Percentiles rank a stretch among this genome's conserved stretches.
These are phyloP conservation scores for Parathielavia appendiculata DNA, from an alignment of 495 filamentous ascomycete genomes.

Conservation along the genomic window DNA sequence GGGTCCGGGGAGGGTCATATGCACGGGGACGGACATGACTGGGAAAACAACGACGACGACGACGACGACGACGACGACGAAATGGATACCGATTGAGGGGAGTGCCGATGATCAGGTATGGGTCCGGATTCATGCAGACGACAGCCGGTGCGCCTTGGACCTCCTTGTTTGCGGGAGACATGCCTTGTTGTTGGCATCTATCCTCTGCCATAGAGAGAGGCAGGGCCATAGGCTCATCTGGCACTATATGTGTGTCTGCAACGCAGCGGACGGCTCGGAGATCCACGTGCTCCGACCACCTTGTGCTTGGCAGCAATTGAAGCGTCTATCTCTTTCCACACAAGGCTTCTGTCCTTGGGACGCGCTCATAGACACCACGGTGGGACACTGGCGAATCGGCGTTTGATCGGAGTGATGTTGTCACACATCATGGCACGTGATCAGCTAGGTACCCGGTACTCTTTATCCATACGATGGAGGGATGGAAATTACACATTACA, in stretches of 20 bases:
- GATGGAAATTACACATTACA: conserved; percentile 4
- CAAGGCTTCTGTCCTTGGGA: neutral
- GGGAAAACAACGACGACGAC: conserved; percentile 31
- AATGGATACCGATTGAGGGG: conserved; percentile 65
- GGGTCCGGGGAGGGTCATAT: conserved; percentile 24
- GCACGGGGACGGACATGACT: conserved; percentile 12
- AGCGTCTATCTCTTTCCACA: neutral
- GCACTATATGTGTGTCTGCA: neutral
- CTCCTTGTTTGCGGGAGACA: neutral
- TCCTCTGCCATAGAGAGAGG: neutral
- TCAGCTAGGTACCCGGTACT: conserved; percentile 5
- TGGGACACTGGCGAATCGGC: conserved; percentile 13
- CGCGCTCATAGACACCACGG: conserved; percentile 12
- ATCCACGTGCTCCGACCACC: neutral
- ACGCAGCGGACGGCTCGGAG: neutral
- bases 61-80: conserved; percentile 40
- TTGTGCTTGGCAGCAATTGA: neutral
- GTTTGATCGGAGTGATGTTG: conserved; percentile 12
- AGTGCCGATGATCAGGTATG: neutral
- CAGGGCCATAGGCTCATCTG: neutral
- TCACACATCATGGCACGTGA: conserved; percentile 10
- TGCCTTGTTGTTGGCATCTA: neutral
- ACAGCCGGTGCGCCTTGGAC: neutral
- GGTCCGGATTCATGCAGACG: neutral
- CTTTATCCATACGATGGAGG: neutral